These are phyloP conservation scores for Trypanosomatidae sp. DNA, from an alignment of 208 protist species.

Conservation along the genomic window DNA sequence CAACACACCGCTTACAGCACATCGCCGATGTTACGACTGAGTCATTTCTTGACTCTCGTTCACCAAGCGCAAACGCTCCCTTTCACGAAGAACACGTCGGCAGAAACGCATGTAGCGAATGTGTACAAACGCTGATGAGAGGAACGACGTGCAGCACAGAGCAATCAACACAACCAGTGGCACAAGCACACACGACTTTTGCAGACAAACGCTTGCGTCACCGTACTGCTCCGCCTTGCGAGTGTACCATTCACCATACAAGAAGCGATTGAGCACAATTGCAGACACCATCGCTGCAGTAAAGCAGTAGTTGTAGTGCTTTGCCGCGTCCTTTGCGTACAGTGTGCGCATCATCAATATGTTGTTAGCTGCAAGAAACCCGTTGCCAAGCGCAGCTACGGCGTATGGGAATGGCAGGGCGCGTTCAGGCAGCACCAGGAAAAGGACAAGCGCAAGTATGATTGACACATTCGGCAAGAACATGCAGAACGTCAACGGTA, in stretches of 20 bases:
- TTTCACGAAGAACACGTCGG: constrained; percentile 16
- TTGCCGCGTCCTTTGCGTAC: constrained; percentile 52
- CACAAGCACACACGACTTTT: constrained; percentile 23
- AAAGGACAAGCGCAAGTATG: constrained; percentile 33
- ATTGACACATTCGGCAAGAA: constrained; percentile 28
- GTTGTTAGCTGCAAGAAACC: constrained; percentile 19
- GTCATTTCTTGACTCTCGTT: no score
- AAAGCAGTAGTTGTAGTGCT: constrained; percentile 47
- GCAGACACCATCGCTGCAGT: background rate
- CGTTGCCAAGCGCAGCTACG: constrained; percentile 38
- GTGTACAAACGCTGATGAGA: constrained; percentile 22
- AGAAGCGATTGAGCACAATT: background rate
- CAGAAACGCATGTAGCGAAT: constrained; percentile 17
- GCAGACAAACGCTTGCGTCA: constrained; percentile 8
- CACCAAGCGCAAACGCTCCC: constrained; percentile 10
- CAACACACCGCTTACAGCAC: no score
- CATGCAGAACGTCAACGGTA: constrained; percentile 40
- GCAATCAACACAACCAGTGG: constrained; percentile 31
- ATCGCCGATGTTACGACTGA: no score
- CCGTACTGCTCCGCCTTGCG: constrained; percentile 22
- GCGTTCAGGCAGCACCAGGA: constrained; percentile 16
- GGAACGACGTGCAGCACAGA: constrained; percentile 14
- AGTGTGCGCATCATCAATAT: constrained; percentile 44
- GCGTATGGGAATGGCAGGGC: constrained; percentile 20
- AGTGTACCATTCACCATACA: constrained; percentile 60